Evolutionary conservation across 2,329 filamentous ascomycete genomes (phyloP).

Genomic region (Sporothrix curviconia): DNA sequence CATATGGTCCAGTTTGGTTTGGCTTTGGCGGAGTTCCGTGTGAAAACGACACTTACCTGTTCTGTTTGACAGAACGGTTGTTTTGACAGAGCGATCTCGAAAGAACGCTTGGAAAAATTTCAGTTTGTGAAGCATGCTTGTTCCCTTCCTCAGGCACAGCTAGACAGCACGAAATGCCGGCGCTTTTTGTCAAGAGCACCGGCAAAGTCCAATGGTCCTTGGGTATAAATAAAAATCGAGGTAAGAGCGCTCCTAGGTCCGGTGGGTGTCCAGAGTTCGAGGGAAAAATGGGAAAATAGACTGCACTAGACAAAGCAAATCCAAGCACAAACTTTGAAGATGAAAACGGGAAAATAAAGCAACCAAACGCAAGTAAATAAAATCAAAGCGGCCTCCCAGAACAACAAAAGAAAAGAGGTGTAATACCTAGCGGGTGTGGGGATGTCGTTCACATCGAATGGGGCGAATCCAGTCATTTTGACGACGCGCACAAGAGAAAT

Average conservation of each 20-base stretch:
- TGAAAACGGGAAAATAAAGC: conserved; percentile 17
- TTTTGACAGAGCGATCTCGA: background rate
- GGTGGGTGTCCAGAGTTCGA: background rate
- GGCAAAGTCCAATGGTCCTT: conserved; percentile 5
- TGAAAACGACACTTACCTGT: background rate
- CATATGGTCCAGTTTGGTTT: too few relatives aligned
- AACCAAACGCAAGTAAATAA: conserved; percentile 20
- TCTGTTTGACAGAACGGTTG: too few relatives aligned
- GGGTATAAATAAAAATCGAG: background rate
- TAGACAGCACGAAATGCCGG: background rate
- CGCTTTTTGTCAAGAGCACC: conserved; percentile 6
- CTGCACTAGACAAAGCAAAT: conserved; percentile 11
- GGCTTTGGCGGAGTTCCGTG: too few relatives aligned
- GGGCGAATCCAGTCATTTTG: conserved; percentile 49
- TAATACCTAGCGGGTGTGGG: conserved; percentile 56
- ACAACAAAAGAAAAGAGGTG: conserved; percentile 41
- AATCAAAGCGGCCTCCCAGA: conserved; percentile 34
- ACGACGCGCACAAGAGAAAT: conserved; percentile 10
- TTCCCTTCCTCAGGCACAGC: background rate
- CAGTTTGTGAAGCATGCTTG: background rate
- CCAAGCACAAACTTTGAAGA: conserved; percentile 14
- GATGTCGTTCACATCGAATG: conserved; percentile 53
- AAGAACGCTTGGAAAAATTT: conserved; percentile 6
- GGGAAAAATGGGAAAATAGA: conserved; percentile 9
- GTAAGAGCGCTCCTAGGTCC: background rate